These are phyloP conservation scores for Wallacemonas collosoma DNA, from an alignment of 208 protist genomes.

Conservation along the genomic window DNA sequence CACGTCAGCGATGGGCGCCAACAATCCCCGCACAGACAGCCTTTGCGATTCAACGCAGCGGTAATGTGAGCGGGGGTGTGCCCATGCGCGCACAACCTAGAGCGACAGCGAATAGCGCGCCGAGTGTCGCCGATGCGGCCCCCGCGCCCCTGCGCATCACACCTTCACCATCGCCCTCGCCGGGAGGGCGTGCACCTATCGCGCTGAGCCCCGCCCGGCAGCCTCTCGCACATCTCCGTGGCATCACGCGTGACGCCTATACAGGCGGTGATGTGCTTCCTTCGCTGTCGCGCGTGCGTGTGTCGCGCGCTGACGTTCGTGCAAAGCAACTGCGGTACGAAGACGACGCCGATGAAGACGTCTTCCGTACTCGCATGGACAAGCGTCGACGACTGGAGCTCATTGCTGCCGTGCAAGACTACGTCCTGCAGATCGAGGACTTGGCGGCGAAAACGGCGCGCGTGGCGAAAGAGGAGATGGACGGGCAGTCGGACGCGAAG, in stretches of 20 bases:
- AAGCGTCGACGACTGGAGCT: conserved; percentile 63
- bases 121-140: neutral
- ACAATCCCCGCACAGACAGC: neutral
- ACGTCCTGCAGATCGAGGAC: neutral
- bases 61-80: neutral
- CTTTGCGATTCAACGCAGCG: neutral
- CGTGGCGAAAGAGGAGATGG: neutral
- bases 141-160: neutral
- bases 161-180: neutral
- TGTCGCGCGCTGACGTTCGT: conserved; percentile 59
- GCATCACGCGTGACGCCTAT: conserved; percentile 48
- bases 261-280: conserved; percentile 63
- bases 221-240: conserved; percentile 11
- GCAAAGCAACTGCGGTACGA: conserved; percentile 61
- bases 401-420: conserved; percentile 30
- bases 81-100: neutral
- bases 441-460: conserved; percentile 14
- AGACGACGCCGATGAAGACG: conserved; percentile 55
- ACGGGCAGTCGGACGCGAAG: no score
- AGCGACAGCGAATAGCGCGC: no score
- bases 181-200: no score
- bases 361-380: conserved; percentile 37
- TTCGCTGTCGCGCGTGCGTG: conserved; percentile 59
- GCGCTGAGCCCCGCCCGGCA: neutral
- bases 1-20: neutral